Evolutionary conservation across 495 filamentous ascomycete species (phyloP).

Genomic region (Neurospora sp.): DNA sequence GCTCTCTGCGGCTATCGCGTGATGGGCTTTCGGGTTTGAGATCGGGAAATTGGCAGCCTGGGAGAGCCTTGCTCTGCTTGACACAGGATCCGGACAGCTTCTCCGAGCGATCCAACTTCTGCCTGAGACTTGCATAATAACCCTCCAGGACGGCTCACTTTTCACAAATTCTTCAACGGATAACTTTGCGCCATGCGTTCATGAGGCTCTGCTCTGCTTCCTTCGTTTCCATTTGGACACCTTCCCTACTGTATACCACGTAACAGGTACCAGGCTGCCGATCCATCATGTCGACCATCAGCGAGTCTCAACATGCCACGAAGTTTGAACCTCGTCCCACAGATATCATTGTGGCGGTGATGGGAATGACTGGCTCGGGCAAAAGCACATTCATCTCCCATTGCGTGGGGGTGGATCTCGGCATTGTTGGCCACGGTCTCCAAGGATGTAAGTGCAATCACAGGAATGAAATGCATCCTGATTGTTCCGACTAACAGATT

Average conservation of each 20-base stretch:
- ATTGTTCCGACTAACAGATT: background rate
- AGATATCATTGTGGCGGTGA: slow-evolving; percentile 3
- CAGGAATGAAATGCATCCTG: background rate
- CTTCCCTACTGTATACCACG: background rate
- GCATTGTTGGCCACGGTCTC: background rate
- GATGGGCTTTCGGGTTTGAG: background rate
- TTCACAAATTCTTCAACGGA: background rate
- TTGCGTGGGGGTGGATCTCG: background rate
- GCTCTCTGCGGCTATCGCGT: background rate
- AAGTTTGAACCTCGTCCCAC: background rate
- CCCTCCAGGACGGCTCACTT: background rate
- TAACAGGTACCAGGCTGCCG: background rate
- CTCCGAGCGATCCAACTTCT: background rate
- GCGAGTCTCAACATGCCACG: background rate
- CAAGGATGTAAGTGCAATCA: background rate
- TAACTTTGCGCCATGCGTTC: background rate
- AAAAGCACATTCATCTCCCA: slow-evolving; percentile 10
- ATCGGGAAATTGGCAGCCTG: background rate
- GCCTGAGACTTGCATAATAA: background rate
- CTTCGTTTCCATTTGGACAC: background rate
- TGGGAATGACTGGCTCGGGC: slow-evolving; percentile 7
- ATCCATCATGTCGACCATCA: background rate
- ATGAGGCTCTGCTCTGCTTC: background rate
- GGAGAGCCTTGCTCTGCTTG: background rate
- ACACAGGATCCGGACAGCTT: background rate